phyloP scores from a whole-genome alignment of 176 grass and related monocot genomes.

The Rhynchospora tenuis region DNA sequence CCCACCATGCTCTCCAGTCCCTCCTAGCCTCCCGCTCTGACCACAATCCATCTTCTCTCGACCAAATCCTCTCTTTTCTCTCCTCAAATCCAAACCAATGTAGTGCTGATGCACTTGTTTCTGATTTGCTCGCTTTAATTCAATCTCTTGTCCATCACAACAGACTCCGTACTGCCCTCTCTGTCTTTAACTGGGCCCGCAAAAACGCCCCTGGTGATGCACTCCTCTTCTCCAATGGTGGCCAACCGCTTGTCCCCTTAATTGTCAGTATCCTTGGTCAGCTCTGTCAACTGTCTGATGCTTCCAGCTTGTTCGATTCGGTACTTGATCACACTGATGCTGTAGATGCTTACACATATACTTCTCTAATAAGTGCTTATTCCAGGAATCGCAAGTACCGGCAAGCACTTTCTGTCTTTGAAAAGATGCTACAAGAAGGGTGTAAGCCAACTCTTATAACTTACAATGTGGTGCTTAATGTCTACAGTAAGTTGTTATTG shows the following conservation, averaged over 20 bases:
- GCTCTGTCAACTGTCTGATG: conserved; percentile 38
- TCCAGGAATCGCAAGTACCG: conserved; percentile 50
- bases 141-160: conserved; percentile 47
- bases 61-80: conserved; percentile 40
- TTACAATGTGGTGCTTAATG: conserved; percentile 91
- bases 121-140: conserved; percentile 38
- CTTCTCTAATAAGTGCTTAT: conserved; percentile 61
- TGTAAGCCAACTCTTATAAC: conserved; percentile 61
- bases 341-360: conserved; percentile 41
- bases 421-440: conserved; percentile 43
- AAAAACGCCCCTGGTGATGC: conserved; percentile 31
- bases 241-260: conserved; percentile 32
- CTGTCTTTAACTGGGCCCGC: conserved; percentile 50
- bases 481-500: conserved; percentile 61
- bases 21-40: conserved; percentile 14
- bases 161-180: conserved; percentile 31
- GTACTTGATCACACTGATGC: conserved; percentile 20
- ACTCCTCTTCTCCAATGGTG: conserved; percentile 37
- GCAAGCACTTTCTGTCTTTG: conserved; percentile 54
- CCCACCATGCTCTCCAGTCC: conserved; percentile 44
- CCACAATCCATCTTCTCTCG: conserved; percentile 20
- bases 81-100: conserved; percentile 3
- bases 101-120: conserved; percentile 12
- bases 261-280: conserved; percentile 55
- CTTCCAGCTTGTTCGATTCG: conserved; percentile 39